Conservation (phyloP, 257 asterid genomes). For the Lycium ferocissimum region DNA sequence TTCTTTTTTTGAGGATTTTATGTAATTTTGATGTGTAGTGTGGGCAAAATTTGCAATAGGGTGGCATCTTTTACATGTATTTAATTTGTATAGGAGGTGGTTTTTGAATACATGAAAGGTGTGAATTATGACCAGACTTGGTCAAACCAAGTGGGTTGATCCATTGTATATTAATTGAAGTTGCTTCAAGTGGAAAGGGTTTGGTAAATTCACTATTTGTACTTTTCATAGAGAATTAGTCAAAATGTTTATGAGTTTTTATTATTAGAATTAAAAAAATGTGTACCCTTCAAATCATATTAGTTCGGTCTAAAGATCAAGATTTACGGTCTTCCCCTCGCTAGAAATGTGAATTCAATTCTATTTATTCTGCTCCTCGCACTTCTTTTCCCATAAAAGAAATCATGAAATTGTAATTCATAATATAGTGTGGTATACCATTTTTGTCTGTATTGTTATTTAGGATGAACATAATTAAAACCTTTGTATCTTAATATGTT, state of each 20-base stretch:
- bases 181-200: neutral
- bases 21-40: neutral
- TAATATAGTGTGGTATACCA: neutral
- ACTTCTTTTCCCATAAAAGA: neutral
- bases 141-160: slow-evolving; percentile 15
- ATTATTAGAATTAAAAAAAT: neutral
- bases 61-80: neutral
- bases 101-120: slow-evolving; percentile 20
- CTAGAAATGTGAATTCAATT: neutral
- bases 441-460: neutral
- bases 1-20: neutral
- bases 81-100: neutral
- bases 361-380: no score
- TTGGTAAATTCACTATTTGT: neutral
- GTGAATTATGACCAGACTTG: neutral
- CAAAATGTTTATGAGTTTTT: neutral
- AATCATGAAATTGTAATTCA: neutral
- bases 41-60: neutral
- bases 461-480: neutral
- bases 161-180: neutral
- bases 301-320: neutral
- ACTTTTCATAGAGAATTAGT: neutral
- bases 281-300: no score
- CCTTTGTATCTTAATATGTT: neutral
- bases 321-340: neutral